These are phyloP conservation scores for Pseudofabraea citricarpa DNA, from an alignment of 2,329 filamentous ascomycete species.

Conservation along the genomic window DNA sequence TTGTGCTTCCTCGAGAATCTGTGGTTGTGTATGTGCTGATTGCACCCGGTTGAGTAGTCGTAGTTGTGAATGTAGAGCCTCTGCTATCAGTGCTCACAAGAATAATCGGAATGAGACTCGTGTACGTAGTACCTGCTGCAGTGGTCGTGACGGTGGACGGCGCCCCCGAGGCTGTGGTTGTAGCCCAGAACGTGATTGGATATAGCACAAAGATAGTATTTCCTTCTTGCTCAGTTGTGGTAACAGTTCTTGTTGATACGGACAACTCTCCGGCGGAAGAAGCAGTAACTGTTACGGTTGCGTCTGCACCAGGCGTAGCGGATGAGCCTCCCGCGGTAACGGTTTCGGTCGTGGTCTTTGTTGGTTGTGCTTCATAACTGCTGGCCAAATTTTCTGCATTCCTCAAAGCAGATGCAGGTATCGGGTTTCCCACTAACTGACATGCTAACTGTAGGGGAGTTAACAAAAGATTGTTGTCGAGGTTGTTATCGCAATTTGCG, in stretches of 20 bases:
- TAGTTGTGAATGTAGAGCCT: neutral
- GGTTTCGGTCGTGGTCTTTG: constrained; percentile 14
- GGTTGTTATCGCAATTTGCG: constrained; percentile 29
- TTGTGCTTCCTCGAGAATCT: constrained; percentile 7
- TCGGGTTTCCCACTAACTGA: constrained; percentile 22
- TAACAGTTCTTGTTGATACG: constrained; percentile 7
- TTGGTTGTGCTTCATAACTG: constrained; percentile 14
- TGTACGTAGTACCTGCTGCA: neutral
- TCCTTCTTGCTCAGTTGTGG: constrained; percentile 3
- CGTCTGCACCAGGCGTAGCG: constrained; percentile 5
- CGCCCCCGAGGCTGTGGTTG: constrained; percentile 8
- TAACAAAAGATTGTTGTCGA: constrained; percentile 30
- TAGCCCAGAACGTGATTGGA: constrained; percentile 10
- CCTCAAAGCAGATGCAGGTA: constrained; percentile 28
- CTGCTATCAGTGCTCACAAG: neutral
- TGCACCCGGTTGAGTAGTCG: neutral
- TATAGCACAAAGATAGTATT: constrained; percentile 7
- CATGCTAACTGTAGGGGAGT: constrained; percentile 30
- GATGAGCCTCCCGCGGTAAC: constrained; percentile 11
- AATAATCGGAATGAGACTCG: neutral
- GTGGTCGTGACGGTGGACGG: neutral
- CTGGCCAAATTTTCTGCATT: constrained; percentile 25
- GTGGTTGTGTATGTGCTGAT: constrained; percentile 7
- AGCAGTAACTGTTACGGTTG: neutral
- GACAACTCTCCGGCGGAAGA: neutral